Base-by-base conservation (phyloP, 176 grass and related monocot genomes). In the Thinopyrum elongatum region DNA sequence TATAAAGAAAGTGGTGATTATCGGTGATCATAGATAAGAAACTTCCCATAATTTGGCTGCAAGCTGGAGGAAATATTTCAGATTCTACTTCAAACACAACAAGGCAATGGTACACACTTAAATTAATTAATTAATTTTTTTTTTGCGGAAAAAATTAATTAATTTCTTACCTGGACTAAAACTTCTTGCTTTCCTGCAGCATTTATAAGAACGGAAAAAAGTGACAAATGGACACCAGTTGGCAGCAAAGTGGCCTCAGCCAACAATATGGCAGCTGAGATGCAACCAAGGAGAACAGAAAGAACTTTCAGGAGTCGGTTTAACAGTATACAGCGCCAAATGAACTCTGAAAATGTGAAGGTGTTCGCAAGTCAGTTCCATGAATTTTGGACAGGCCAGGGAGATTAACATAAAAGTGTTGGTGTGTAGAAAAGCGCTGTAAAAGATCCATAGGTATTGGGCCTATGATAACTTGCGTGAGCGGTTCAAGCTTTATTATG, bases 171-270 rank as follows among this genome's bases (percentile, higher is more conserved):
- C 97, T 99, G 97, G 67, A 99, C 97, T 65, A 99, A 59, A 60
- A 99, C 80, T 81, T 99, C 97, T 79, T 99, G 88, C 62, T 82
- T 94, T 82, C 97, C 90, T 14, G 94, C 97, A 87, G 92, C 90
- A 80, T 96, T 94, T 85, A 99, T 90, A 74, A 99, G 90, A 91
- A 94, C 88, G 68, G 97, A 99, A 39, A 99, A 99, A 72, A 99
- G 92, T 53, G 97, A 99, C 17, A 99, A 89, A 89, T 96, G 92
- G 61, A 99, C 94, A 86, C 91, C 88, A 84, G 92, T 94, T 35
- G 97, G 92, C 69, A 99, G 88, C 61, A 99, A 89, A 86, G 97
- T 99, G 69, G 97, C 94, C 86, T 99, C 97, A 34, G 97, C 97
- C 82, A 99, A 85, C 80, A 99, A 92, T 86, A 99, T 99, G 60